Conservation (phyloP, 2,329 filamentous ascomycete genomes). For the Scedosporium boydii region DNA sequence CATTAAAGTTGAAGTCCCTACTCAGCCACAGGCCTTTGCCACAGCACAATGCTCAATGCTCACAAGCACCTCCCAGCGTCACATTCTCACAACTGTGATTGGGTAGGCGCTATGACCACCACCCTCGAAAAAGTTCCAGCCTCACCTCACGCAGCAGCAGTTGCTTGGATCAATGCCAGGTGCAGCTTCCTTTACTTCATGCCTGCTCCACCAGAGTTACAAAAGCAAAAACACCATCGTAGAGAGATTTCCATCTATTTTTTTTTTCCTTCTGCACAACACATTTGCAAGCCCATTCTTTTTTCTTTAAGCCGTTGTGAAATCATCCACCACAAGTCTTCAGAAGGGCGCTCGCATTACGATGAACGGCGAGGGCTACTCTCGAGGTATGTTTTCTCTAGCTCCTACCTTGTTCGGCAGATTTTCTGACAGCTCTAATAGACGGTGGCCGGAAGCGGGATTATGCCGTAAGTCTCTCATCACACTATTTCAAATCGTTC, state of each 20-base stretch:
- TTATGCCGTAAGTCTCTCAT: conserved; percentile 35
- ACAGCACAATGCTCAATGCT: too few species aligned
- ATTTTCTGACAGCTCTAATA: conserved; percentile 6
- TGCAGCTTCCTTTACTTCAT: neutral
- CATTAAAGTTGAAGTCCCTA: too few species aligned
- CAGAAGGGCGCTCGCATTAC: conserved; percentile 15
- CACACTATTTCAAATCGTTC: neutral
- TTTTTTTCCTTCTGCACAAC: neutral
- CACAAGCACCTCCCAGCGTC: too few species aligned
- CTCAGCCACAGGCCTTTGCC: too few species aligned
- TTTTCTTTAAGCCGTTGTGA: neutral
- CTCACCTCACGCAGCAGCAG: conserved; percentile 1
- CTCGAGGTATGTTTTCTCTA: conserved; percentile 52
- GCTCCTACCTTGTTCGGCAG: conserved; percentile 8
- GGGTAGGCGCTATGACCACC: neutral
- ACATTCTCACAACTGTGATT: neutral
- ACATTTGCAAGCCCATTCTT: neutral
- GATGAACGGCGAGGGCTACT: conserved; percentile 84
- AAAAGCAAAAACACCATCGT: neutral
- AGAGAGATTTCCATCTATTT: conserved; percentile 3
- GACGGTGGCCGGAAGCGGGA: conserved; percentile 45
- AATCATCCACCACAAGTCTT: neutral
- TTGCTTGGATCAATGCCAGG: neutral
- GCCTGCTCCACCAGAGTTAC: neutral
- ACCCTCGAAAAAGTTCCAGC: conserved; percentile 7